phyloP scores from a whole-genome alignment of 192 early-diverging fungal species.

The Entomortierella lignicola region DNA sequence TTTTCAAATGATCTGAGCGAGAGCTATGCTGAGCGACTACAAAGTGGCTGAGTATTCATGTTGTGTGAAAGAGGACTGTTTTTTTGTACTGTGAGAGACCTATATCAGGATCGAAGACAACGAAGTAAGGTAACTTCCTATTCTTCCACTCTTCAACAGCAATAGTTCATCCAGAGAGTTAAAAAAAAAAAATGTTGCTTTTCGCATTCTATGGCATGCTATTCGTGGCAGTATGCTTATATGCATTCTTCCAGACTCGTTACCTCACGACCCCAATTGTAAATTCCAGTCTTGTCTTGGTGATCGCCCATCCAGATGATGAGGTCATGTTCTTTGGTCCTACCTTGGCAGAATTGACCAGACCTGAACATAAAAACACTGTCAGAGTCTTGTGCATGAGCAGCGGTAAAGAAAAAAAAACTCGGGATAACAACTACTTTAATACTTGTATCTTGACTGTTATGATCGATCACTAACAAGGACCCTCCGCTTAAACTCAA shows the following conservation, averaged over 20 bases:
- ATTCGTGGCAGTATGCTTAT: conserved; percentile 16
- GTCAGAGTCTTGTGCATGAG: conserved; percentile 88
- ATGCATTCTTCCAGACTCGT: conserved; percentile 41
- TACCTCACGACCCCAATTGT: conserved; percentile 32
- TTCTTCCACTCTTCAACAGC: background rate
- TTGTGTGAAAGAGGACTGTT: too few relatives aligned
- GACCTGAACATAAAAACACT: conserved; percentile 58
- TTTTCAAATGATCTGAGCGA: too few relatives aligned
- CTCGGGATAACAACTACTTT: too few relatives aligned
- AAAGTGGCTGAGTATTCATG: too few relatives aligned
- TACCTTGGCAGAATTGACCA: conserved; percentile 68
- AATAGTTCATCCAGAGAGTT: background rate
- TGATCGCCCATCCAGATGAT: conserved; percentile 96
- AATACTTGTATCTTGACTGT: too few relatives aligned
- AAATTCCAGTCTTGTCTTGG: conserved; percentile 65
- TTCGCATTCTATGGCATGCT: conserved; percentile 32
- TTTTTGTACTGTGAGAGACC: too few relatives aligned
- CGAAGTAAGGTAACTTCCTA: too few relatives aligned
- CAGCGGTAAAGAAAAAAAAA: conserved; percentile 63
- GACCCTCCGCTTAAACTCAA: too few relatives aligned
- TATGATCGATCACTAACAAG: too few relatives aligned
- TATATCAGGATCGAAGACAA: too few relatives aligned
- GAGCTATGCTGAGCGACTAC: too few relatives aligned
- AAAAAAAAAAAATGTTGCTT: conserved; percentile 14
- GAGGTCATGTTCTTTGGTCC: conserved; percentile 99